Base-by-base conservation (phyloP, 768 basidiomycete species). In the Leccinum aurantiacum region DNA sequence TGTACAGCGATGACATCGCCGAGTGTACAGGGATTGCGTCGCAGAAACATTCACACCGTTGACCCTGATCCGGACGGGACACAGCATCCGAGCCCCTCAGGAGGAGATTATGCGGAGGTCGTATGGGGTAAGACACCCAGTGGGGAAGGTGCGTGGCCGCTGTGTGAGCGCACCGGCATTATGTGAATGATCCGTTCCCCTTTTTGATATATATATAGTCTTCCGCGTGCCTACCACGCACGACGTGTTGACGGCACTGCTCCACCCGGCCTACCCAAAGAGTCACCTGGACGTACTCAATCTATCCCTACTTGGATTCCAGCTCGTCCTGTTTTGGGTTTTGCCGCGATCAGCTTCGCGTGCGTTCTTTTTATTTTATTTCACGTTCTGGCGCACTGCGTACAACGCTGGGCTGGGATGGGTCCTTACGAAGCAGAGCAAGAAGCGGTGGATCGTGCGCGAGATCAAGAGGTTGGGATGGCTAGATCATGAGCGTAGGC, bases 351-450 rank as follows among this genome's bases (percentile, higher is more conserved):
- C 75, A 0, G 72, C 76, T 3, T 72, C 85, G 0, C 81, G 79
- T 54, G 57, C 81, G 8, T 91, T 98, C 75, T 98, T 98, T 79
- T 75, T 95, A 24, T 59, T 90, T 60, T 96, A 95, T 74, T 98
- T 99, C 69, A 86, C 86, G 10, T 92, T 98, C 73, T 99, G 95
- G 94, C 80, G 97, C 2, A 81, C 84, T 4, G 88, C 91, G 10
- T 99, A 99, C 71, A 92, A 98, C 73, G 88, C 83, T 33, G 96
- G 96, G 1, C 83, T 99, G 50, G 97, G 95, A 0, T 97, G 90
- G 88, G 84, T 98, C 13, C 80, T 99, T 59, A 93, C 93, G 10
- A 90, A 91, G 72, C 97, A 98, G 76, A 96, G 93, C 80, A 95
- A 96, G 79, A 88, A 85, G 76, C 89, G 85, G 68, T 98, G 93